These are phyloP conservation scores for Mrakia hoshinonis DNA, from an alignment of 768 basidiomycete species.

Conservation along the genomic window DNA sequence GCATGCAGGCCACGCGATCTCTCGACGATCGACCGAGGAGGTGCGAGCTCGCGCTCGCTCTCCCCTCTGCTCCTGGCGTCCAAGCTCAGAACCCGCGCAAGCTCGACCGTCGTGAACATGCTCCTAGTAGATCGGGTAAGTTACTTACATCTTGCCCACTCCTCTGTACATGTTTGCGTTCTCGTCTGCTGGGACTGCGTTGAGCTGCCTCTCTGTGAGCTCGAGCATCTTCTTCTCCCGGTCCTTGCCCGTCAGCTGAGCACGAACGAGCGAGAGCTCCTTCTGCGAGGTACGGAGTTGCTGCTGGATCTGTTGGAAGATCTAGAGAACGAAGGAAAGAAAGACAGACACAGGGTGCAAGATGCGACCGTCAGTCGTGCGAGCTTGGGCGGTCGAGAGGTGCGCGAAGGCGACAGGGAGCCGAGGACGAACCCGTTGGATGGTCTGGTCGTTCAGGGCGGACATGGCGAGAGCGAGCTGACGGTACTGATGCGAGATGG, in stretches of 20 bases:
- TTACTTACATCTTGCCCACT: slow-evolving; percentile 85
- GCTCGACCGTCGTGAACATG: too few relatives aligned
- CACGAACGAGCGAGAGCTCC: slow-evolving; percentile 59
- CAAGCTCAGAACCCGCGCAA: too few relatives aligned
- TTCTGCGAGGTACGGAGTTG: slow-evolving; percentile 70
- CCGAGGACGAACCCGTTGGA: slow-evolving; percentile 56
- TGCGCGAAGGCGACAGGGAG: not conserved
- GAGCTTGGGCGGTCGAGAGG: not conserved
- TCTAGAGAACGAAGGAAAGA: slow-evolving; percentile 47
- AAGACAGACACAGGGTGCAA: not conserved
- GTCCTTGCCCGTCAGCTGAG: slow-evolving; percentile 73
- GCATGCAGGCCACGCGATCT: too few relatives aligned
- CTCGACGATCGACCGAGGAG: too few relatives aligned
- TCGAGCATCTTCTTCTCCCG: slow-evolving; percentile 82
- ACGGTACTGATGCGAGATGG: too few relatives aligned
- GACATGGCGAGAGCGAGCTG: slow-evolving; percentile 50
- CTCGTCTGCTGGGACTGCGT: slow-evolving; percentile 50
- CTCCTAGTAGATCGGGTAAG: too few relatives aligned
- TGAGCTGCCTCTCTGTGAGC: slow-evolving; percentile 77
- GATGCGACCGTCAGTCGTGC: not conserved
- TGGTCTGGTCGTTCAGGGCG: slow-evolving; percentile 64
- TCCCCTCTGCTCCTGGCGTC: not conserved
- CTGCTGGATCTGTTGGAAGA: slow-evolving; percentile 78
- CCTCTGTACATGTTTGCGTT: slow-evolving; percentile 79
- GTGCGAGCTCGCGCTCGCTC: not conserved